These are phyloP conservation scores for Vanrija sp. DNA, from an alignment of 1,284 basidiomycete genomes.

Conservation along the genomic window DNA sequence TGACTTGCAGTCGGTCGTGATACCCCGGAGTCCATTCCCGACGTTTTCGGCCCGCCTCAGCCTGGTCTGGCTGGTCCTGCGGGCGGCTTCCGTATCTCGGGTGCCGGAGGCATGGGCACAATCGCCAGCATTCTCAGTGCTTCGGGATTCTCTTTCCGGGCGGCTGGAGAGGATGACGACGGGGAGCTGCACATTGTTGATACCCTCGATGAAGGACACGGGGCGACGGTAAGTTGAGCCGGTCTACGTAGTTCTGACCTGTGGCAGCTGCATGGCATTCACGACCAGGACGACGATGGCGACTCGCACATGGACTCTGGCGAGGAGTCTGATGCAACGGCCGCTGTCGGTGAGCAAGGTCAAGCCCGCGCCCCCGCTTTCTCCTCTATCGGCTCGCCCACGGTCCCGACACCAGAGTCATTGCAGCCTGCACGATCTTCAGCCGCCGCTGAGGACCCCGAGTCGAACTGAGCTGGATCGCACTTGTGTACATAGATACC, in stretches of 20 bases:
- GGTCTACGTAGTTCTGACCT: not conserved
- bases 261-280: not conserved
- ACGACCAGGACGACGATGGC: constrained; percentile 49
- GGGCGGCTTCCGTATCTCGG: constrained; percentile 38
- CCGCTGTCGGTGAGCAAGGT: constrained; percentile 34
- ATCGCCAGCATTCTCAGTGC: constrained; percentile 46
- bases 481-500: not conserved
- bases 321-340: constrained; percentile 57
- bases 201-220: not conserved
- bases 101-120: constrained; percentile 43
- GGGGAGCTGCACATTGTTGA: constrained; percentile 34
- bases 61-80: constrained; percentile 22
- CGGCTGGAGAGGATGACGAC: constrained; percentile 39
- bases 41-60: constrained; percentile 40
- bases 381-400: constrained; percentile 42
- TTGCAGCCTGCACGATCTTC: constrained; percentile 14
- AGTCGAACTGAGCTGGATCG: not conserved
- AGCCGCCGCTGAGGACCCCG: not conserved
- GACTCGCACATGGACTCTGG: constrained; percentile 58
- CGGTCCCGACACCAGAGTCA: constrained; percentile 34
- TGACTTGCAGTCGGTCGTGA: constrained; percentile 54
- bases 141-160: constrained; percentile 40
- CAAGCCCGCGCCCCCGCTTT: constrained; percentile 19
- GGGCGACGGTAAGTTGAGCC: not conserved
- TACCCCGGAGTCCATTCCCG: constrained; percentile 51